Evolutionary conservation across 2,329 filamentous ascomycete genomes (phyloP).

Genomic region (Aspergillus nomiae): DNA sequence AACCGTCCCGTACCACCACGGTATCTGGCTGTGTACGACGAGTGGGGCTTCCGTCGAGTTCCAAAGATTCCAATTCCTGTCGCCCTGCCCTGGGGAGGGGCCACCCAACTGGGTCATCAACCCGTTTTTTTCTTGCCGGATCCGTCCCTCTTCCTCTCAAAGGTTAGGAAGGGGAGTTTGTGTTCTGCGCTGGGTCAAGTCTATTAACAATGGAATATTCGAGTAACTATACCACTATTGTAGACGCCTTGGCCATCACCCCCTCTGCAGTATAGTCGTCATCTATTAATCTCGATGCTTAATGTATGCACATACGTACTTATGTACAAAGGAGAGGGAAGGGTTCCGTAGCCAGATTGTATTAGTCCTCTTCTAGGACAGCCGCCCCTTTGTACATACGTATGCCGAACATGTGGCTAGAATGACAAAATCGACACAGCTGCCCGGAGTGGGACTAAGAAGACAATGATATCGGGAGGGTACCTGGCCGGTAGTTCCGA

Average conservation of each 20-base stretch:
- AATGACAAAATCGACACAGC: neutral
- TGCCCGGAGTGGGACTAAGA: neutral
- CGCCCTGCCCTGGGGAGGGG: neutral
- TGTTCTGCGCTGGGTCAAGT: neutral
- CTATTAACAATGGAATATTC: neutral
- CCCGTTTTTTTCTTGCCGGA: constrained; percentile 2
- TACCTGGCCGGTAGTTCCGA: neutral
- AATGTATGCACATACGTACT: neutral
- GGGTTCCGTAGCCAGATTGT: neutral
- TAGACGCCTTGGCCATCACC: neutral
- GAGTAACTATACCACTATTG: neutral
- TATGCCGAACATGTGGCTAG: neutral
- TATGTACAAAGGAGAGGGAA: neutral
- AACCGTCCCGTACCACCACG: constrained; percentile 9
- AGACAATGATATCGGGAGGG: constrained; percentile 1
- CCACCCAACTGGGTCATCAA: constrained; percentile 6
- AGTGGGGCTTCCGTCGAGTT: constrained; percentile 19
- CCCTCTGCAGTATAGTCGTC: neutral
- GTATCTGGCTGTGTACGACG: constrained; percentile 6
- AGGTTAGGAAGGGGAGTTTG: constrained; percentile 3
- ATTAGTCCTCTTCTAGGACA: neutral
- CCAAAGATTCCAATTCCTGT: constrained; percentile 20
- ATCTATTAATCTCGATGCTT: neutral
- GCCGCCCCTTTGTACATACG: neutral
- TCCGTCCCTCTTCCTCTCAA: neutral